Percentiles rank a stretch among this genome's conserved stretches.
phyloP scores from a whole-genome alignment of 2,329 filamentous ascomycete genomes.

The Pseudocercospora pini-densiflorae region DNA sequence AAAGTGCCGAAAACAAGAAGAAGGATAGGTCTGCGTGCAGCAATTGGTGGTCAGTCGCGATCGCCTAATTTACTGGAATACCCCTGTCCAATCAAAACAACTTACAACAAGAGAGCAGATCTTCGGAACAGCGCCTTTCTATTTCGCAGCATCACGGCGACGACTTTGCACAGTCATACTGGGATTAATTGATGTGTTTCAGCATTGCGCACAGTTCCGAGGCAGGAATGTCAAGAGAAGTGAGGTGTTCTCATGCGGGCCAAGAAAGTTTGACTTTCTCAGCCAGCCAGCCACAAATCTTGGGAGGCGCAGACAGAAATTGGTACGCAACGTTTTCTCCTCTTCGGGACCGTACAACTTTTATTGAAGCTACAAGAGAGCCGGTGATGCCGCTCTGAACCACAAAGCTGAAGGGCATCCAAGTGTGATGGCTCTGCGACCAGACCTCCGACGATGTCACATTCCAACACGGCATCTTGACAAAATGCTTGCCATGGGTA shows the following conservation, averaged over 20 bases:
- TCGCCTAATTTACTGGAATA: not conserved
- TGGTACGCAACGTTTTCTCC: not conserved
- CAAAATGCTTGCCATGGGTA: not conserved
- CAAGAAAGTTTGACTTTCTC: conserved; percentile 1
- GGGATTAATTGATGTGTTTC: not conserved
- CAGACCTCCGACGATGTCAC: not conserved
- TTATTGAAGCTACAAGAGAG: not conserved
- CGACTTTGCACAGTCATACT: not conserved
- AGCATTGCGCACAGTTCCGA: not conserved
- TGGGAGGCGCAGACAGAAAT: not conserved
- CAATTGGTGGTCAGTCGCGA: not conserved
- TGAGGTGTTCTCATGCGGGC: conserved; percentile 3
- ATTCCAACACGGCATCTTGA: not conserved
- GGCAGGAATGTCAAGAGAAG: not conserved
- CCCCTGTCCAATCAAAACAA: not conserved
- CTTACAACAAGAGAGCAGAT: not conserved
- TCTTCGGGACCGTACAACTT: not conserved
- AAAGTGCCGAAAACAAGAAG: not conserved
- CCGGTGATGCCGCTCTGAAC: not conserved
- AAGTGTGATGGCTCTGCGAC: not conserved
- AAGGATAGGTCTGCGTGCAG: not conserved
- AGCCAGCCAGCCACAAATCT: not conserved
- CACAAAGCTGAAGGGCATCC: not conserved
- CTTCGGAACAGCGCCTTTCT: not conserved
- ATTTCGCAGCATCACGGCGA: conserved; percentile 5